Base-by-base conservation (phyloP, 2,329 filamentous ascomycete species). In the Sclerotiophoma versabilis region DNA sequence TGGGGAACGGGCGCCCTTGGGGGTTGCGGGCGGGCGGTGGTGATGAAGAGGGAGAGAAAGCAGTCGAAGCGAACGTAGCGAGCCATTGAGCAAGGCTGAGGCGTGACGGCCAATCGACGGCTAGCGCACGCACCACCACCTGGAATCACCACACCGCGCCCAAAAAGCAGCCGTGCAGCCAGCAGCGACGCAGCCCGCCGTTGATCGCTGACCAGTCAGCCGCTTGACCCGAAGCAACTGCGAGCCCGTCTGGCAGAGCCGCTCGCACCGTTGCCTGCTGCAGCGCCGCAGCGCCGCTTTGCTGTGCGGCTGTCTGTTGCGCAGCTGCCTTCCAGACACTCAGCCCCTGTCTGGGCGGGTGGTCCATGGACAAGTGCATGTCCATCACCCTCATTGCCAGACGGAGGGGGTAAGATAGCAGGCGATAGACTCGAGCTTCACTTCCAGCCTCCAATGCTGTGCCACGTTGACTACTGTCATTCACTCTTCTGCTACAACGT, bases 1-100 rank as follows among this genome's bases (percentile, higher is more conserved):
- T 55, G 60, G 56, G 39, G 37, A 52, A 61, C 48, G 58, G 60
- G 61, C 64, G 54, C 61, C 63, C 69, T 68, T 66, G 58, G 68
- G 66, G 60, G 56, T 59, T 62, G 65, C 57, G 62, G 58, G 39
- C 54, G 55, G 56, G 58, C 61, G 43, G 62, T 56, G 61, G 63
- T 59, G 64, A 54, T 57, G 43, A 56, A 53, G 61, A 52, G 58
- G 50, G 62, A 60, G 62, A 64, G 54, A 62, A 63, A 49, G 49
- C 49, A 53, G 41, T 42, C 49, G 59, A 60, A 53, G 53, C 53
- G 45, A 48, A 54, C 37, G 50, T 54, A 54, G 50, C 50, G 51
- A 54, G 51, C 51, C 51, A 49, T 49, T 42, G 34, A 46, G 49
- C 57, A 59, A 59, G 57, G 59, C 57, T 62, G 59, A 62, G 48